Percentiles rank a stretch among this genome's conserved stretches.
Evolutionary conservation across 148 eudicot genomes (phyloP).

Genomic region (Rhododendron simsii): DNA sequence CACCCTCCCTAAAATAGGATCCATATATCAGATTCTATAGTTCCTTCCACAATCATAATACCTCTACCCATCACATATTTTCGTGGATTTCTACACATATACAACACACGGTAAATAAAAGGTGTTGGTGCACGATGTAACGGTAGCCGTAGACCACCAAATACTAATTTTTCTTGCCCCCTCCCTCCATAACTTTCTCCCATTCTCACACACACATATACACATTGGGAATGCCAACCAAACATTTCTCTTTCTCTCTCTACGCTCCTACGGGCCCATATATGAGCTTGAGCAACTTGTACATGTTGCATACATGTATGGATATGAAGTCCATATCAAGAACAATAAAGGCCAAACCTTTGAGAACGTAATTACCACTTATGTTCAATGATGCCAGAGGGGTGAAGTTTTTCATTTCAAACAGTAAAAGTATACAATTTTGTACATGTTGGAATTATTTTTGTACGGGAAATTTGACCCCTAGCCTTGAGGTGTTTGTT

Average conservation of each 20-base stretch:
- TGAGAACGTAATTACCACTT: background rate
- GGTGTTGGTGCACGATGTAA: background rate
- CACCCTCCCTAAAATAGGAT: too few species aligned
- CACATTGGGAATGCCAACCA: conserved; percentile 55
- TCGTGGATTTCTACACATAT: too few species aligned
- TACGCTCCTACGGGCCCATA: background rate
- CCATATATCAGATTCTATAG: too few species aligned
- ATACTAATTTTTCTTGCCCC: conserved; percentile 1
- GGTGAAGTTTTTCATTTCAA: background rate
- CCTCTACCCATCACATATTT: background rate
- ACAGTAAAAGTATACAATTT: background rate
- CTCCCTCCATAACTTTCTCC: conserved; percentile 10
- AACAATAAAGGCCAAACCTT: background rate
- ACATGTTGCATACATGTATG: background rate
- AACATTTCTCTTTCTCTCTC: conserved; percentile 22
- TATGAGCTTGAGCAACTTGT: background rate
- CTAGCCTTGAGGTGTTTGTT: too few species aligned
- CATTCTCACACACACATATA: conserved; percentile 3
- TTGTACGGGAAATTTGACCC: background rate
- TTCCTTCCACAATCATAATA: too few species aligned
- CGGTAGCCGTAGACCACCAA: background rate
- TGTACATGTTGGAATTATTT: background rate
- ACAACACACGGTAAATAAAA: too few species aligned
- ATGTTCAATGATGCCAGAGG: background rate
- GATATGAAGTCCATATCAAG: background rate